These are phyloP conservation scores for Cronartium quercuum DNA, from an alignment of 1,284 basidiomycete genomes.

Conservation along the genomic window DNA sequence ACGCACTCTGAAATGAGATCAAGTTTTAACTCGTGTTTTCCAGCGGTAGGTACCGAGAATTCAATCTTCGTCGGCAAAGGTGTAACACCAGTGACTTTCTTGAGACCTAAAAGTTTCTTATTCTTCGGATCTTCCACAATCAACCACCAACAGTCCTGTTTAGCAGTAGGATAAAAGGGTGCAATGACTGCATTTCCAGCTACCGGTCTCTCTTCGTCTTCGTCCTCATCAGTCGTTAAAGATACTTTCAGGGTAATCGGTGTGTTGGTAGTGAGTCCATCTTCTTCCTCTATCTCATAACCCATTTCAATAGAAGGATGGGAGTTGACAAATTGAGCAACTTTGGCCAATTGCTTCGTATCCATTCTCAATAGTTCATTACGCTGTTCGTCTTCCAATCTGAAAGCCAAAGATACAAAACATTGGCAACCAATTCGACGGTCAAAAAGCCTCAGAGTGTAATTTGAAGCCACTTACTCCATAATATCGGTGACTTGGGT, in stretches of 20 bases:
- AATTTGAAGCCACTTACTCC: constrained; percentile 54
- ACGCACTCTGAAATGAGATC: constrained; percentile 34
- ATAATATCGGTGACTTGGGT: constrained; percentile 91
- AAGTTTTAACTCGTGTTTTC: constrained; percentile 25
- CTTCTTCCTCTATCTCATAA: constrained; percentile 68
- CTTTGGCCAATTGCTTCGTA: constrained; percentile 71
- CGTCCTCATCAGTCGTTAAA: constrained; percentile 76
- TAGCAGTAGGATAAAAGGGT: constrained; percentile 81
- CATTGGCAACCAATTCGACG: not conserved
- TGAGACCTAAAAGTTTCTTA: constrained; percentile 72
- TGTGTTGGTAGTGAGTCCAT: constrained; percentile 72
- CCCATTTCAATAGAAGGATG: constrained; percentile 87
- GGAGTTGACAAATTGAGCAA: constrained; percentile 87
- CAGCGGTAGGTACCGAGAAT: constrained; percentile 55
- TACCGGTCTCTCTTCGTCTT: constrained; percentile 49
- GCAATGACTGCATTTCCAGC: constrained; percentile 75
- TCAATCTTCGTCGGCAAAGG: constrained; percentile 76
- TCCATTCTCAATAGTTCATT: constrained; percentile 78
- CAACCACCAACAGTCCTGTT: constrained; percentile 95
- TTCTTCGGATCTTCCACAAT: constrained; percentile 74
- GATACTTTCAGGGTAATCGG: constrained; percentile 75
- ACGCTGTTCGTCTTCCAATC: constrained; percentile 79
- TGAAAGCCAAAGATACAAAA: not conserved
- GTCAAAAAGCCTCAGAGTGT: not conserved
- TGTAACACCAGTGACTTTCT: constrained; percentile 81